Evolutionary conservation across 2,329 filamentous ascomycete genomes (phyloP).

Genomic region (Pseudocercospora macadamiae): DNA sequence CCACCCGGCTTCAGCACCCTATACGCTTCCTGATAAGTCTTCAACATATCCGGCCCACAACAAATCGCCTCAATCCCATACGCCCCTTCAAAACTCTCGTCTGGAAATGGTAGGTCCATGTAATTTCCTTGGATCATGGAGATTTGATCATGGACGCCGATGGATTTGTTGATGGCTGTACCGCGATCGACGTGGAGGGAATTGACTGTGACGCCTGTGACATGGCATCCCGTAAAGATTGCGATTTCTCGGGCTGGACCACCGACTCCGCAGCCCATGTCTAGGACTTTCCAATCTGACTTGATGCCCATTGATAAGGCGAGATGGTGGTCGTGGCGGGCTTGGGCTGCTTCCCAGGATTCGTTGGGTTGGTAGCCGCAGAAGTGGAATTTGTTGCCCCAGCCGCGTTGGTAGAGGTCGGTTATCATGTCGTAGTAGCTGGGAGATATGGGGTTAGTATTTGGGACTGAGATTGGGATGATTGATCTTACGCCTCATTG

Average conservation of each 20-base stretch:
- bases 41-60: slow-evolving; percentile 33
- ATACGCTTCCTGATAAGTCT: slow-evolving; percentile 33
- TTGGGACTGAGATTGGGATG: neutral
- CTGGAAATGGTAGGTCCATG: slow-evolving; percentile 31
- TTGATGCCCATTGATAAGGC: slow-evolving; percentile 30
- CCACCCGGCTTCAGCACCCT: slow-evolving; percentile 38
- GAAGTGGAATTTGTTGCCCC: slow-evolving; percentile 93
- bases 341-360: slow-evolving; percentile 82
- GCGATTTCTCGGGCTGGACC: slow-evolving; percentile 37
- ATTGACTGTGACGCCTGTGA: slow-evolving; percentile 37
- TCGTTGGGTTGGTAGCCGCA: slow-evolving; percentile 84
- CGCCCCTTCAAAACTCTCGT: slow-evolving; percentile 36
- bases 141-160: slow-evolving; percentile 74
- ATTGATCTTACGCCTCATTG: neutral
- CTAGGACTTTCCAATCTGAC: slow-evolving; percentile 34
- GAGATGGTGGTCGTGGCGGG: slow-evolving; percentile 36
- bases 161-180: slow-evolving; percentile 70
- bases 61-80: slow-evolving; percentile 39
- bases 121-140: slow-evolving; percentile 75
- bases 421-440: slow-evolving; percentile 94
- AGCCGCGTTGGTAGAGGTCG: slow-evolving; percentile 92
- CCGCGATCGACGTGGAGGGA: slow-evolving; percentile 35
- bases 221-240: slow-evolving; percentile 32
- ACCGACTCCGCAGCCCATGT: slow-evolving; percentile 40
- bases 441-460: neutral